phyloP scores from a whole-genome alignment of 208 protist species.

The Sergeia podlipaevii region DNA sequence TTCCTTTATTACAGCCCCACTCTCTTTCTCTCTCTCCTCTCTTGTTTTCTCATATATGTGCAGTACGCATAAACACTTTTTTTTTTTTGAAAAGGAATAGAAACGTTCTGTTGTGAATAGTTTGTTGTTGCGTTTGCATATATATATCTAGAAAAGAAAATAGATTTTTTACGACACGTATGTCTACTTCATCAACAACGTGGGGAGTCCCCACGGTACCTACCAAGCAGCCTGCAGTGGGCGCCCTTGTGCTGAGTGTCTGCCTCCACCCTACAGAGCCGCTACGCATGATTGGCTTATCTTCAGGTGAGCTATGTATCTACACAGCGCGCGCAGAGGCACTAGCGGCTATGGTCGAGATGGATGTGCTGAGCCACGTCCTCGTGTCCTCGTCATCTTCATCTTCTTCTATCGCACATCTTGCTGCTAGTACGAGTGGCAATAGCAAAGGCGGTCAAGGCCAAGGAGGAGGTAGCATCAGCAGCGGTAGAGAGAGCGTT shows the following conservation, averaged over 20 bases:
- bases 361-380: conserved; percentile 7
- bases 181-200: not conserved
- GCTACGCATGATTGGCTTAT: conserved; percentile 19
- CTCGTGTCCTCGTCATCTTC: not conserved
- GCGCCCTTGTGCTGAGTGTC: too few species aligned
- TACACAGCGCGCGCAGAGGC: conserved; percentile 22
- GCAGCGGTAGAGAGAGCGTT: too few species aligned
- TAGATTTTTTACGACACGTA: not conserved
- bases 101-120: too few species aligned
- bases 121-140: too few species aligned
- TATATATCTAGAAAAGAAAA: not conserved
- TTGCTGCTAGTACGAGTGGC: too few species aligned
- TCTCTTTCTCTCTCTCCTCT: conserved; percentile 9
- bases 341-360: conserved; percentile 22
- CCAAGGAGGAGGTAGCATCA: too few species aligned
- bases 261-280: conserved; percentile 34
- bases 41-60: not conserved
- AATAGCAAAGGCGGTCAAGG: too few species aligned
- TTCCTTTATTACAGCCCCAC: not conserved
- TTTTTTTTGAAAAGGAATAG: conserved; percentile 2
- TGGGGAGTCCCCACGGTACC: too few species aligned
- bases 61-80: not conserved
- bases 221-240: too few species aligned
- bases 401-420: too few species aligned
- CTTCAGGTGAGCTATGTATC: conserved; percentile 24